These are phyloP conservation scores for Mercurialis annua DNA, from an alignment of 345 rosid genomes.

Conservation along the genomic window DNA sequence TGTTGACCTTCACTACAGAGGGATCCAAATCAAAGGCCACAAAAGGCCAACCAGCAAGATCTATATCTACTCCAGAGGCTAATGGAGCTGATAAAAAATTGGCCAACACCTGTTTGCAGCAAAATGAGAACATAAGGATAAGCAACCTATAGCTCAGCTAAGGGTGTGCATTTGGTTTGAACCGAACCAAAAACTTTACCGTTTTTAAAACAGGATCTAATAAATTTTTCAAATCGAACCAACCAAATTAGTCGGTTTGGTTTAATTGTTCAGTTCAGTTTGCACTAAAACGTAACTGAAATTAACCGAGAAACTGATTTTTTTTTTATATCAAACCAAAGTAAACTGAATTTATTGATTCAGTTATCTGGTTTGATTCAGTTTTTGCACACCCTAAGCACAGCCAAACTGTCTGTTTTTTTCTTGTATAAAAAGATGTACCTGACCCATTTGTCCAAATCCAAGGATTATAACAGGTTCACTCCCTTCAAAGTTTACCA, in stretches of 20 bases:
- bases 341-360: no score
- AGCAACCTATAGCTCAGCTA: neutral
- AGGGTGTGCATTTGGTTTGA: no score
- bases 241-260: no score
- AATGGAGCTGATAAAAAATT: slow-evolving; percentile 86
- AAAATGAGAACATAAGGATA: slow-evolving; percentile 12
- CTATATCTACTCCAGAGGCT: slow-evolving; percentile 61
- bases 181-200: no score
- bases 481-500: slow-evolving; percentile 57
- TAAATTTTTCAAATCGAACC: no score
- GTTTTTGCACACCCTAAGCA: no score
- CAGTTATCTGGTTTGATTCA: no score
- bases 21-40: slow-evolving; percentile 92
- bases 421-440: slow-evolving; percentile 17
- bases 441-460: slow-evolving; percentile 98
- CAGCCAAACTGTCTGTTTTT: neutral
- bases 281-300: no score
- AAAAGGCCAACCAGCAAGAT: slow-evolving; percentile 65
- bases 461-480: slow-evolving; percentile 92
- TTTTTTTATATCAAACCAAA: no score
- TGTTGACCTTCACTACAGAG: slow-evolving; percentile 76
- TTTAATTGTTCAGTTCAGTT: no score
- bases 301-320: no score
- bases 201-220: no score
- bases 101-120: slow-evolving; percentile 65